Evolutionary conservation across 352 stramenopile species (phyloP).

Genomic region (Globisporangium ultimum): DNA sequence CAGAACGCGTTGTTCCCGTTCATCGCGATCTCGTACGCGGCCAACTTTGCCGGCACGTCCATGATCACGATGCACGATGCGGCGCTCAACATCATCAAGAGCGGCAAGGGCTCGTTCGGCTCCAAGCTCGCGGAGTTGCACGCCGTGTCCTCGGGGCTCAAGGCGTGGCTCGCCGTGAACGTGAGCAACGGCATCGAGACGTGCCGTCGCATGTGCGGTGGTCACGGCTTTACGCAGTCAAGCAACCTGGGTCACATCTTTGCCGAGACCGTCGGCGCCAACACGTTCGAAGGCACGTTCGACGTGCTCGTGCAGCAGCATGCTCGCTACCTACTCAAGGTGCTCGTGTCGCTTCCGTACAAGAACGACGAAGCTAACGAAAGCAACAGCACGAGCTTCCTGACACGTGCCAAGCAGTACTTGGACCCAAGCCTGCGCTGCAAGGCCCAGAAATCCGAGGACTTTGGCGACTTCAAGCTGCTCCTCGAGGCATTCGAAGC

Average conservation of each 20-base stretch:
- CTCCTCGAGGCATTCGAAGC: slow-evolving; percentile 26
- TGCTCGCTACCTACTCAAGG: slow-evolving; percentile 54
- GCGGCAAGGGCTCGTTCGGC: slow-evolving; percentile 16
- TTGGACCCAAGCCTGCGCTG: slow-evolving; percentile 2
- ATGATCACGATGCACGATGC: slow-evolving; percentile 23
- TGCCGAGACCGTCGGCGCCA: slow-evolving; percentile 33
- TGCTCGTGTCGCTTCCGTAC: neutral
- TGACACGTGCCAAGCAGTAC: too few species aligned
- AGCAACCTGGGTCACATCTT: slow-evolving; percentile 24
- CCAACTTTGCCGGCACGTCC: slow-evolving; percentile 19
- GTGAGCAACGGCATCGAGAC: slow-evolving; percentile 34
- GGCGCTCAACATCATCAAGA: slow-evolving; percentile 15
- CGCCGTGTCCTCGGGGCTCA: slow-evolving; percentile 34
- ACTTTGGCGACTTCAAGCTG: slow-evolving; percentile 25
- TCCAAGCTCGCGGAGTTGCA: slow-evolving; percentile 31
- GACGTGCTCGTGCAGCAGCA: slow-evolving; percentile 73
- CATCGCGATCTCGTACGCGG: slow-evolving; percentile 42
- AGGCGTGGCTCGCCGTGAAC: slow-evolving; percentile 31
- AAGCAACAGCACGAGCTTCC: slow-evolving; percentile 8
- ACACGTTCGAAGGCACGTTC: slow-evolving; percentile 67
- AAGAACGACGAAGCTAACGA: slow-evolving; percentile 4
- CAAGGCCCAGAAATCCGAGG: slow-evolving; percentile 9
- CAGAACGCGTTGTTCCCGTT: slow-evolving; percentile 31
- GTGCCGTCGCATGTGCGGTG: too few species aligned
- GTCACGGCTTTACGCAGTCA: too few species aligned